Evolutionary conservation across 208 protist species (phyloP), one percentile per base, ranked within the genome.

Genomic region (Acanthamoeba royreba): DNA sequence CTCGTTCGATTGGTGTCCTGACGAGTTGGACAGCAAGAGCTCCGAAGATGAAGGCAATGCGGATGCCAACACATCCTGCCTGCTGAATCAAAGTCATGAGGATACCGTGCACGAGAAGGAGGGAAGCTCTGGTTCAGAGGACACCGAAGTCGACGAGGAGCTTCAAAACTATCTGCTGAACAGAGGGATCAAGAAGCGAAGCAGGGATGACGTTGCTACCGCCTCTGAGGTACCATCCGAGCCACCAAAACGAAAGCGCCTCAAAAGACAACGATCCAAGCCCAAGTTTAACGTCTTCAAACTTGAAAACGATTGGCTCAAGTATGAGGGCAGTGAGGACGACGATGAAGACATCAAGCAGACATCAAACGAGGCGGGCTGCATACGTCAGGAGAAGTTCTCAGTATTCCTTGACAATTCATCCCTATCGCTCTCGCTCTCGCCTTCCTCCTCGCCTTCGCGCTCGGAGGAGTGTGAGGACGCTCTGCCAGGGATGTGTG

Each of bases 241-340:
- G 49, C 49, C 49, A 55, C 49, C 13, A 19, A 55, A 55, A 19
- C 49, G 19, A 69, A 69, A 25, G 7, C 74, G 43, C 2, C 43
- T 85, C 0, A 49, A 85, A 17, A 47, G 74, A 19, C 74, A 85
- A 28, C 38, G 74, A 47, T 85, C 74, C 4, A 85, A 85, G 25
- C 74, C 74, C 4, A 47, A 9, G 49, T 90, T 90, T 35, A 69
- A 90, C 40, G 55, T 90, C 4, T 90, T 90, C 40, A 90, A 90
- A 42, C 83, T 72, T 11, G 55, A 90, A 31, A 90, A 90, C 83
- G 28, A 69, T 22, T 90, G 83, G 83, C 83, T 90, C 38, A 45
- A 28, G 31, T 90, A 90, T 58, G 83, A 90, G 15, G 55, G 22
- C 0, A 90, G 83, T 42, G 83, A 90, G 19, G 83, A 90, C 19